Evolutionary conservation across 2,329 filamentous ascomycete genomes (phyloP).

Genomic region (Aquanectria penicillioides): DNA sequence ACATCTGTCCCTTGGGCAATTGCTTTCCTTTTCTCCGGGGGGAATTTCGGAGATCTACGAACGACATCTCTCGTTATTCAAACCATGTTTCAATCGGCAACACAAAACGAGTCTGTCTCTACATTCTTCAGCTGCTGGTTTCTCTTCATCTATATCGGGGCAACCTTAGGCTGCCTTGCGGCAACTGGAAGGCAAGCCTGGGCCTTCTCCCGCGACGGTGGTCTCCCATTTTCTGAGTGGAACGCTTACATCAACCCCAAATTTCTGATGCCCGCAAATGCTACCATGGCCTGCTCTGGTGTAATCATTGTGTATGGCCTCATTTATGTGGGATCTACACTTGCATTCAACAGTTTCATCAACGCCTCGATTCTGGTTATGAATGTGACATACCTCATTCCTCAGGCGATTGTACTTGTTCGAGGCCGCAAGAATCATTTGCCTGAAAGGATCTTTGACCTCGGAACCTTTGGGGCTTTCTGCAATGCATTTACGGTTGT

Average conservation of each 20-base stretch:
- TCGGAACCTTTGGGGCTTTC: not conserved
- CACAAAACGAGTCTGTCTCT: too few relatives aligned
- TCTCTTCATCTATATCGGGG: not conserved
- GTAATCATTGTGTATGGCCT: not conserved
- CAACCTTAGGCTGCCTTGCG: not conserved
- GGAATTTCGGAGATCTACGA: too few relatives aligned
- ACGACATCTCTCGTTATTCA: too few relatives aligned
- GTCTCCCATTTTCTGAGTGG: not conserved
- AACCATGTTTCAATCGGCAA: too few relatives aligned
- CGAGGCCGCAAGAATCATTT: not conserved
- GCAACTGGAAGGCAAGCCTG: constrained; percentile 5
- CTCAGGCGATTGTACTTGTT: not conserved
- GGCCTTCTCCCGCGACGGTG: constrained; percentile 10
- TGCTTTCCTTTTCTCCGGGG: too few relatives aligned
- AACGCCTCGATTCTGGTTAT: not conserved
- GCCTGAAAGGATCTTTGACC: not conserved
- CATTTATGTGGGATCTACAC: not conserved
- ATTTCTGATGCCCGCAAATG: not conserved
- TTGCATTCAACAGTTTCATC: constrained; percentile 4
- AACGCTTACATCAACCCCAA: not conserved
- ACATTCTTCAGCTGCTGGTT: constrained; percentile 5
- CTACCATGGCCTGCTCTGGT: not conserved
- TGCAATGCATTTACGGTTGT: not conserved
- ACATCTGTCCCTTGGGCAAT: too few relatives aligned
- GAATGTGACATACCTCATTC: not conserved